Base-by-base conservation (phyloP, 2,329 filamentous ascomycete genomes). In the Metarhizium robertsii region DNA sequence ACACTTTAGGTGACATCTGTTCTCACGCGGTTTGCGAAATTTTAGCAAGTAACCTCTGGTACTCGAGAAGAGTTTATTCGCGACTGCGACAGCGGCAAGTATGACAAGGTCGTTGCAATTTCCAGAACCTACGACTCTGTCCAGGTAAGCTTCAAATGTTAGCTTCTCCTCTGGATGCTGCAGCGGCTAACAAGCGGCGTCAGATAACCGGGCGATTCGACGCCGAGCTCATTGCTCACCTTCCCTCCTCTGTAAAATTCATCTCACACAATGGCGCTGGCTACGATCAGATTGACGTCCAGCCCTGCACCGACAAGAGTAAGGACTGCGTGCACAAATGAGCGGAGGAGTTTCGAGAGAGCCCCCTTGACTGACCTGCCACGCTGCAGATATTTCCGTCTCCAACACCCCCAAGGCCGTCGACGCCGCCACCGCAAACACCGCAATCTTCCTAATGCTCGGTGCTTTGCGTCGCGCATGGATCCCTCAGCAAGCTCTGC, bases 371-470 rank as follows among this genome's bases (percentile, higher is more conserved):
- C 38, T 53, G n/a, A 56, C 46, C 25, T 10, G 46, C 6, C 6
- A 25, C 6, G 8, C 10, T 6, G 11, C 20, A 60, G 57, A 59
- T 16, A 78, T 90, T 53, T 74, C 73, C 8, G 81, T 90, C 29
- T 86, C 85, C 52, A 88, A 89, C 64, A 80, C 84, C 1, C 86
- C 86, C 18, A 81, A 78, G 0, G 81, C 83, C 0, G 84, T 86
- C 16, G 81, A 88, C 64, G 82, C 87, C 65, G 80, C 86, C 5
- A 90, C 87, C 0, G 87, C 87, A 36, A 86, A 90, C 66, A 78
- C 80, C 6, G 84, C 82, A 60, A 81, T 89, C 66, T 89, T 88
- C 64, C 71, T 90, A 2, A 85, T 90, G 54, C 72, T 90, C 18
- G 87, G 85, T 3, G 84, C 86, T 0, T 70, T 90, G 42, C 76